phyloP scores from a whole-genome alignment of 2,329 filamentous ascomycete genomes.

The Cryphonectria radicalis region DNA sequence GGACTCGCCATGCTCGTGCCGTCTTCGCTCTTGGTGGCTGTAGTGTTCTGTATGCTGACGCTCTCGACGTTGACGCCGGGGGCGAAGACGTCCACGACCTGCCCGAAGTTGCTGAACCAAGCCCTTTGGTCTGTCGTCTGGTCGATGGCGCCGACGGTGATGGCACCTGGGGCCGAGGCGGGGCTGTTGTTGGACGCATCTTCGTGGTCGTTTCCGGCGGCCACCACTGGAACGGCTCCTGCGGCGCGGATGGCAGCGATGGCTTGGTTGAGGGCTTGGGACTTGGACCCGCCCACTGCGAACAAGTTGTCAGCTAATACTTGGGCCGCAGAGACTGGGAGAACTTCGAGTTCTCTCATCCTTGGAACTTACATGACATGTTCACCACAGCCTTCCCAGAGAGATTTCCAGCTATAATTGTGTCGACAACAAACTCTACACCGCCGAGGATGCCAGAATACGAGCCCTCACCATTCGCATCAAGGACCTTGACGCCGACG shows the following conservation, averaged over 20 bases:
- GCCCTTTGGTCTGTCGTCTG: slow-evolving; percentile 53
- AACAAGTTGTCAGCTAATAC: neutral
- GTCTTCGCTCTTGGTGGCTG: slow-evolving; percentile 49
- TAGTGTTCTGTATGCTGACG: slow-evolving; percentile 55
- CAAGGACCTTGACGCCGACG: slow-evolving; percentile 66
- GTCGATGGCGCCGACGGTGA: slow-evolving; percentile 65
- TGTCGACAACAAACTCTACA: slow-evolving; percentile 59
- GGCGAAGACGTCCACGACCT: slow-evolving; percentile 57
- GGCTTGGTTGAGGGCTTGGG: slow-evolving; percentile 58
- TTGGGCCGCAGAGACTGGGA: neutral
- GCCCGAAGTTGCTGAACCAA: slow-evolving; percentile 63
- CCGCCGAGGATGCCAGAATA: slow-evolving; percentile 61
- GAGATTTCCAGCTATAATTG: slow-evolving; percentile 47
- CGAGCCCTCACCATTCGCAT: slow-evolving; percentile 50
- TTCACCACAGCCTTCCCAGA: slow-evolving; percentile 64
- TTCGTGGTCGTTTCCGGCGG: slow-evolving; percentile 62
- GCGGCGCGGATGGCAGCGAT: slow-evolving; percentile 53
- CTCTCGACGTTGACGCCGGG: slow-evolving; percentile 59
- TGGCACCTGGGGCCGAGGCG: slow-evolving; percentile 58
- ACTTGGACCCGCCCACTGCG: slow-evolving; percentile 53
- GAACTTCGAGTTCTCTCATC: no score
- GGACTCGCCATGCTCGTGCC: slow-evolving; percentile 70
- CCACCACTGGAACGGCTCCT: slow-evolving; percentile 62
- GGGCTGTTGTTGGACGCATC: slow-evolving; percentile 57
- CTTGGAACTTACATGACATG: slow-evolving; percentile 51